A percentile compares a stretch with the other conserved stretches of the same genome.
These are phyloP conservation scores for Cystofilobasidium ferigula DNA, from an alignment of 768 basidiomycete genomes.

Conservation along the genomic window DNA sequence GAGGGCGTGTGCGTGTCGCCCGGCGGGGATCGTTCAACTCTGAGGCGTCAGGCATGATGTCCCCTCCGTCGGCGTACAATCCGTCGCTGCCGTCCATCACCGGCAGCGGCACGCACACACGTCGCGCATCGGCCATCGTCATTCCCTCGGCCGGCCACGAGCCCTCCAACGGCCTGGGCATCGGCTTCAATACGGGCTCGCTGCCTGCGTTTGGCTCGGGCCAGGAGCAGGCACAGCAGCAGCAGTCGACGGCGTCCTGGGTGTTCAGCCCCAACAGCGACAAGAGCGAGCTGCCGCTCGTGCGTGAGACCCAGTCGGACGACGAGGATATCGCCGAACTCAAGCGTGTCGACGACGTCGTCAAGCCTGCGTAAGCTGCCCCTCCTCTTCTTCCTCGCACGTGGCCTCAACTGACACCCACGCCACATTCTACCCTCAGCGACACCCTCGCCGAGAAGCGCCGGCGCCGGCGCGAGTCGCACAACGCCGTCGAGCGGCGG, in stretches of 20 bases:
- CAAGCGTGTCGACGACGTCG: conserved; percentile 4
- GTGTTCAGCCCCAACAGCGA: conserved; percentile 11
- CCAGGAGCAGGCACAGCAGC: not conserved
- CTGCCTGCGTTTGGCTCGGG: not conserved
- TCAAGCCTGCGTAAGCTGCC: conserved; percentile 14
- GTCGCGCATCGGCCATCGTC: not conserved
- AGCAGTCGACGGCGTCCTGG: not conserved
- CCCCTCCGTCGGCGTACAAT: not conserved
- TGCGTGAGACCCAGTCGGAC: not conserved
- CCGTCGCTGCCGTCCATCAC: not conserved
- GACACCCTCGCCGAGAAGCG: conserved; percentile 70
- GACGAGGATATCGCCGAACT: not conserved
- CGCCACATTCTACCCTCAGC: conserved; percentile 30
- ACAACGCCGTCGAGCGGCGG: conserved; percentile 83
- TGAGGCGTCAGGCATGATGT: not conserved
- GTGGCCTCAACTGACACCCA: not conserved
- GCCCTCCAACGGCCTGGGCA: not conserved
- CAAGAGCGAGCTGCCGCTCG: conserved; percentile 7
- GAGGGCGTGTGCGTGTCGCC: not conserved
- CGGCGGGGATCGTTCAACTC: not conserved
- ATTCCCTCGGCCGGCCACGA: conserved; percentile 1
- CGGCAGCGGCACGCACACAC: not conserved
- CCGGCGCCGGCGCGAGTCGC: conserved; percentile 65
- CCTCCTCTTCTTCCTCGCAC: not conserved
- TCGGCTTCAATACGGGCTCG: not conserved